These are phyloP conservation scores for Spathaspora arborariae DNA, from an alignment of 805 yeast species.

Conservation along the genomic window DNA sequence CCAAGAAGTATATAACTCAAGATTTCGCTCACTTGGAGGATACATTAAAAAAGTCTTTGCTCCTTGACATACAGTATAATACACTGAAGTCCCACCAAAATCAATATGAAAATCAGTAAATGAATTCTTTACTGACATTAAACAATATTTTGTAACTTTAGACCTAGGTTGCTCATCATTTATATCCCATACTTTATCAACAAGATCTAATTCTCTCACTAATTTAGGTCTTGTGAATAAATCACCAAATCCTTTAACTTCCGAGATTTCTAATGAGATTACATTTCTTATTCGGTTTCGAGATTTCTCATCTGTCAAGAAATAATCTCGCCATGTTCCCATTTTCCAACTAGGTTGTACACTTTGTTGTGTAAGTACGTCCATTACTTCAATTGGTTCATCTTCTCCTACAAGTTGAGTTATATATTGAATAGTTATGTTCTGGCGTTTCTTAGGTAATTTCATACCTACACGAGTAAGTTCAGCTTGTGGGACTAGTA, in stretches of 20 bases:
- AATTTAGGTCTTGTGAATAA: slow-evolving; percentile 58
- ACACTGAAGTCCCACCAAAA: slow-evolving; percentile 90
- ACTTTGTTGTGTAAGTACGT: slow-evolving; percentile 75
- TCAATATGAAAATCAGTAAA: slow-evolving; percentile 91
- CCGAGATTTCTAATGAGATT: slow-evolving; percentile 74
- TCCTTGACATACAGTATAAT: slow-evolving; percentile 79
- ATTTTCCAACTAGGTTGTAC: slow-evolving; percentile 63
- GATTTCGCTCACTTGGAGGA: slow-evolving; percentile 69
- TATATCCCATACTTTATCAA: slow-evolving; percentile 58
- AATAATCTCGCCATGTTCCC: slow-evolving; percentile 73
- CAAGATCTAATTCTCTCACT: slow-evolving; percentile 66
- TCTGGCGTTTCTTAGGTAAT: slow-evolving; percentile 42
- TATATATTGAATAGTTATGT: slow-evolving; percentile 53
- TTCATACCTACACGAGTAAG: slow-evolving; percentile 39
- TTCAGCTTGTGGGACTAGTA: slow-evolving; percentile 35
- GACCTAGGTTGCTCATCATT: slow-evolving; percentile 39
- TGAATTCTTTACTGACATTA: slow-evolving; percentile 79
- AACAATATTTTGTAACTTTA: slow-evolving; percentile 68
- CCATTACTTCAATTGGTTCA: slow-evolving; percentile 76
- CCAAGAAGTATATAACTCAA: slow-evolving; percentile 67
- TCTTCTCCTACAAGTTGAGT: slow-evolving; percentile 61
- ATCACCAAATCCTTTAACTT: slow-evolving; percentile 43
- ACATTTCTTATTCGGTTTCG: slow-evolving; percentile 75
- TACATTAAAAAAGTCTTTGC: slow-evolving; percentile 68
- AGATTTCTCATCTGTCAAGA: slow-evolving; percentile 35